phyloP scores from a whole-genome alignment of 306 rosid genomes.

The Casuarina equisetifolia region DNA sequence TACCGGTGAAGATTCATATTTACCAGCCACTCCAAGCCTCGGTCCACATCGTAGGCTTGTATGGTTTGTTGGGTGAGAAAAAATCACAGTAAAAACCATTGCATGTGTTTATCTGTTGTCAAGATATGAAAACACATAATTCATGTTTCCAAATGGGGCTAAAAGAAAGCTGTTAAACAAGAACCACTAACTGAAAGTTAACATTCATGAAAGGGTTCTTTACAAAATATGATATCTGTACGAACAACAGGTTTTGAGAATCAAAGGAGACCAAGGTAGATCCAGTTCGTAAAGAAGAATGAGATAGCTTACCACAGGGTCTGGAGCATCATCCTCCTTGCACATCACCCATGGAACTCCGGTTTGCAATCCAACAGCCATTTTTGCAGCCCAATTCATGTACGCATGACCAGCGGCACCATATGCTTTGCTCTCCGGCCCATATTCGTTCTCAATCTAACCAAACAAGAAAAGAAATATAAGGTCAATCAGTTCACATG shows the following conservation, averaged over 20 bases:
- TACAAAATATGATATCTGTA: neutral
- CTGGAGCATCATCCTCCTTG: slow-evolving; percentile 98
- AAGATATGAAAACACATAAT: slow-evolving; percentile 22
- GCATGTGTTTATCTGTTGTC: slow-evolving; percentile 75
- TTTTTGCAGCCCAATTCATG: slow-evolving; percentile 86
- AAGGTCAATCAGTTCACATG: neutral
- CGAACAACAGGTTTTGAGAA: neutral
- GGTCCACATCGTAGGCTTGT: slow-evolving; percentile 91
- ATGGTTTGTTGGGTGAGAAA: slow-evolving; percentile 89
- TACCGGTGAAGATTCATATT: slow-evolving; percentile 21
- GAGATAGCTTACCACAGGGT: slow-evolving; percentile 66
- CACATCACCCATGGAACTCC: slow-evolving; percentile 99
- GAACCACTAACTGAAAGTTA: neutral
- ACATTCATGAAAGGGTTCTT: neutral
- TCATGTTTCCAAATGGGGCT: neutral
- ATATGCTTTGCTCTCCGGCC: slow-evolving; percentile 53
- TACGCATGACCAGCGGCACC: slow-evolving; percentile 83
- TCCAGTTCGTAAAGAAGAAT: neutral
- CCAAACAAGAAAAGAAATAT: slow-evolving; percentile 7
- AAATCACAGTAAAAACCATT: slow-evolving; percentile 91
- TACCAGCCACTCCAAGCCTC: slow-evolving; percentile 99
- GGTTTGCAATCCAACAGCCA: slow-evolving; percentile 84
- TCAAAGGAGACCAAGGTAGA: neutral
- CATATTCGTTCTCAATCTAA: slow-evolving; percentile 95
- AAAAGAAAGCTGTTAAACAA: neutral